These are phyloP conservation scores for Streptanthus diversifolius DNA, from an alignment of 345 rosid species.

Conservation along the genomic window DNA sequence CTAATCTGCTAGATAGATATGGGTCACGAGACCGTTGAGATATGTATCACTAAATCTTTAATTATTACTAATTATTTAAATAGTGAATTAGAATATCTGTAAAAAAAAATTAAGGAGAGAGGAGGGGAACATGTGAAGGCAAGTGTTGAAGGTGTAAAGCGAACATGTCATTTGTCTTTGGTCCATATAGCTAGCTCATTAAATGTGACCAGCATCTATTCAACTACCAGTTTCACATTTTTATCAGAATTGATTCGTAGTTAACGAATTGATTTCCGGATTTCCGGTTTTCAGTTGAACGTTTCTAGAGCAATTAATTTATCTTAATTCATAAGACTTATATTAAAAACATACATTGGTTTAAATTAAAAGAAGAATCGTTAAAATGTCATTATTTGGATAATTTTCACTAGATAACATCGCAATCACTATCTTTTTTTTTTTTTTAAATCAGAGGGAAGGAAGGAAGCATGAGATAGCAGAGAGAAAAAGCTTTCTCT, in stretches of 20 bases:
- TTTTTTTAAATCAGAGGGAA: not conserved
- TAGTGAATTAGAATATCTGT: not conserved
- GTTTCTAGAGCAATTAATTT: not conserved
- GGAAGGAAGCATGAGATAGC: not conserved
- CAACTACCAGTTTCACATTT: conserved; percentile 1
- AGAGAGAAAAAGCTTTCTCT: not conserved
- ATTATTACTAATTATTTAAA: not conserved
- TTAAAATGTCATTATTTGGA: not conserved
- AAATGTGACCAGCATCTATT: conserved; percentile 19
- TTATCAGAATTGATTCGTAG: too few relatives aligned
- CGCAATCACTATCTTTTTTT: not conserved
- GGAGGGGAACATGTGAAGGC: conserved; percentile 6
- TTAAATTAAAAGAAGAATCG: not conserved
- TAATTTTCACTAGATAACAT: not conserved
- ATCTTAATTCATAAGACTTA: not conserved
- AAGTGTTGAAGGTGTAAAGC: conserved; percentile 3
- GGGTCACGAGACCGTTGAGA: conserved; percentile 11
- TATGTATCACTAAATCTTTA: not conserved
- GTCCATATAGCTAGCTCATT: not conserved
- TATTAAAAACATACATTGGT: not conserved
- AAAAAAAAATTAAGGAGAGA: not conserved
- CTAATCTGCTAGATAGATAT: not conserved
- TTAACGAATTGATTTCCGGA: too few relatives aligned
- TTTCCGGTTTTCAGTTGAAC: not conserved
- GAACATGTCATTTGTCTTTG: conserved; percentile 29